phyloP scores from a whole-genome alignment of 352 stramenopile species.

The Aphanomyces euteiches region DNA sequence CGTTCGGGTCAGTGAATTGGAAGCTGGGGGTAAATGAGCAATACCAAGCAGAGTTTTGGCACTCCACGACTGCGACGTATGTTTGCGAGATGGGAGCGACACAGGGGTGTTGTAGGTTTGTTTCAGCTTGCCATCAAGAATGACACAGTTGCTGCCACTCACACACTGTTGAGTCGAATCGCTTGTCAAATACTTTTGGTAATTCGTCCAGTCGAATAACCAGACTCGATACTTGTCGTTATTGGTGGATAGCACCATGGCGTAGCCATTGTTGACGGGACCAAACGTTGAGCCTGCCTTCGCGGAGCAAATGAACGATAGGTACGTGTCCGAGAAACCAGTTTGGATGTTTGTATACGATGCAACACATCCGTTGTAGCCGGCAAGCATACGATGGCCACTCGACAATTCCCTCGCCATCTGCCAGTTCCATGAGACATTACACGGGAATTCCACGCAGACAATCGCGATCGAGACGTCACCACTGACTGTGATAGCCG shows the following conservation, averaged over 20 bases:
- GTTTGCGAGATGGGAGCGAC: background rate
- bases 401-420: no score
- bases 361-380: no score
- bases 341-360: no score
- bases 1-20: background rate
- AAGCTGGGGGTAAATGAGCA: background rate
- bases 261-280: background rate
- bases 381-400: no score
- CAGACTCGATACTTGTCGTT: background rate
- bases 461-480: no score
- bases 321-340: no score
- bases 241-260: background rate
- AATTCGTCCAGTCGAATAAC: background rate
- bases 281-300: background rate
- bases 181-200: background rate
- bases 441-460: no score
- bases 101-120: background rate
- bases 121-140: background rate
- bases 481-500: no score
- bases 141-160: background rate
- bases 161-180: background rate
- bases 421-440: no score
- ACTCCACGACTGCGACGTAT: background rate
- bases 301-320: no score
- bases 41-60: background rate